Evolutionary conservation across 1,284 basidiomycete species (phyloP).

Genomic region (Albatrellus sp.): DNA sequence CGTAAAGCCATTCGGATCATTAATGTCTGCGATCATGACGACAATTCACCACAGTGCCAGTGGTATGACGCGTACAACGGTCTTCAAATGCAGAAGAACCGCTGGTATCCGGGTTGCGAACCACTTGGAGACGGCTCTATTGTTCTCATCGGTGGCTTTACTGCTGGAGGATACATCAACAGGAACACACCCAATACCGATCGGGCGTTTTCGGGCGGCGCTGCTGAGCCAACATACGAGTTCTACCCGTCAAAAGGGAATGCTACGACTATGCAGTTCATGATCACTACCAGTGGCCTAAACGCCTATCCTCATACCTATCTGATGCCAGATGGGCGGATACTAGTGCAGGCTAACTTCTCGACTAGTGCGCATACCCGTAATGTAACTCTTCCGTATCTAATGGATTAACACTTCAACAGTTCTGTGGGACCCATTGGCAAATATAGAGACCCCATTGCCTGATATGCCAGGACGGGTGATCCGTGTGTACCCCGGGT

Average conservation of each 20-base stretch:
- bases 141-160: slow-evolving; percentile 70
- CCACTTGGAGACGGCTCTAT: slow-evolving; percentile 55
- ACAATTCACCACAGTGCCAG: slow-evolving; percentile 43
- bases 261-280: slow-evolving; percentile 61
- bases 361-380: slow-evolving; percentile 48
- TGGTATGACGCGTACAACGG: slow-evolving; percentile 68
- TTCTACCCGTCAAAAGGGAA: slow-evolving; percentile 66
- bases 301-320: slow-evolving; percentile 85
- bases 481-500: slow-evolving; percentile 85
- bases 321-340: slow-evolving; percentile 74
- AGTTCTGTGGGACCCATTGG: slow-evolving; percentile 54
- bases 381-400: slow-evolving; percentile 4
- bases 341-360: slow-evolving; percentile 78
- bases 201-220: slow-evolving; percentile 52
- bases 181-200: slow-evolving; percentile 66
- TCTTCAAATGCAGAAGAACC: slow-evolving; percentile 62
- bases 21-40: slow-evolving; percentile 53
- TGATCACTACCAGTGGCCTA: slow-evolving; percentile 74
- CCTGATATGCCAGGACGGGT: slow-evolving; percentile 56
- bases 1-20: slow-evolving; percentile 60
- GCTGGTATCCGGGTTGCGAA: slow-evolving; percentile 88
- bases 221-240: slow-evolving; percentile 61
- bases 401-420: background rate
- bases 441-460: slow-evolving; percentile 47
- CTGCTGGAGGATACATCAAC: slow-evolving; percentile 83